Base-by-base conservation (phyloP, 768 basidiomycete genomes). In the Ramaria rubella region DNA sequence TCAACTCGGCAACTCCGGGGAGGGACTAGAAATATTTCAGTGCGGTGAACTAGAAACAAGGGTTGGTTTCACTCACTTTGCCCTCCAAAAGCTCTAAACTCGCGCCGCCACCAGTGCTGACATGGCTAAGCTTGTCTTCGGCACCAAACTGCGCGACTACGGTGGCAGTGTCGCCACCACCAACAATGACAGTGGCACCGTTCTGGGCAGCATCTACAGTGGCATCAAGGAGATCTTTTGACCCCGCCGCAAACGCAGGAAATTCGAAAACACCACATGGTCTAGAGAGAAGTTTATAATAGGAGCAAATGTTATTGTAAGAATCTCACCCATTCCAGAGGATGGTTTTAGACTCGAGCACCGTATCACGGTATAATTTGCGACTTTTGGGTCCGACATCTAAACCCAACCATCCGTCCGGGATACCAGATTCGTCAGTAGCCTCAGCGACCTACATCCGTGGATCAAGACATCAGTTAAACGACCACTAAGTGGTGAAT, bases 211-310 rank as follows among this genome's bases (percentile, higher is more conserved):
- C 94, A 64, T 92, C 85, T 64, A 95, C 81, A 65, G 81, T 83
- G 29, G 90, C 92, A 49, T 91, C 83, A 24, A 98, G 83, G 42
- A 96, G 83, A 11, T 84, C 72, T 67, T 83, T 81, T 4, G 94
- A 96, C 40, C 94, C 94, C 33, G 74, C 76, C 0, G 94, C 87
- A 65, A 99, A 99, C 19, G 83, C 82, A 36, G 90, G 83, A 78
- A 96, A 95, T 72, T 99, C 95, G 70, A 99, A 99, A 36, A 99
- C 95, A 63, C 95, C 95, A 33, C 94, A 87, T 40, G 96, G 95
- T 34, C 95, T 97, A 45, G 23, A 55, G 29, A 26, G 15, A 11
- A 5, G 43, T 26, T 55, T 29, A 36, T 17, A 29, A 15, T 12
- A 43, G 43, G 43, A 34, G 24, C 49, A 14, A 8, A 38, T 21